Evolutionary conservation across 129 eudicot species (phyloP), one percentile per base, ranked within the genome.

Genomic region (Saussurea involucrata): DNA sequence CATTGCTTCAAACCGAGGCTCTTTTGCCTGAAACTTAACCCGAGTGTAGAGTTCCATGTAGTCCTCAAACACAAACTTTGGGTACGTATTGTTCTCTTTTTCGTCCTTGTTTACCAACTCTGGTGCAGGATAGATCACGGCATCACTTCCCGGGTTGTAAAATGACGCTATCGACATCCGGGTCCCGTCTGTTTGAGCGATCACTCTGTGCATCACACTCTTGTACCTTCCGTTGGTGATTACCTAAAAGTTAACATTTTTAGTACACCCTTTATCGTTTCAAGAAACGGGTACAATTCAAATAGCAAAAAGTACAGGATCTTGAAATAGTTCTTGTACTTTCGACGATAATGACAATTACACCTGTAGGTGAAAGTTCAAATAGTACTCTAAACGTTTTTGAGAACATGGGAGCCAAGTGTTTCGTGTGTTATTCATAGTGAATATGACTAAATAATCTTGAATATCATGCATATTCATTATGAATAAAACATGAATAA

Each of bases 211-310:
- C 91, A 85, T 33, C 73, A 95, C 91, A 71, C 99, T 92, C 87
- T 92, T 95, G 95, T 95, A 95, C 84, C 89, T 92, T n/a, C 99
- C 99, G 37, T 95, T 95, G 13, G 97, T 92, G 76, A 95, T 95
- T 24, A 92, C 97, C 98, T 94, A 75, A 34, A 71, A 25, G 33
- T 3, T 13, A 31, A 77, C 8, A 31, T 72, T 49, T 68, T 71
- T 72, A 72, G 70, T 60, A 55, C 76, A 32, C 74, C 46, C 24
- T 55, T 53, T 68, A 61, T 55, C 69, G 11, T 66, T 66, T 76
- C n/a, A 6, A 77, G 7, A 77, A 22, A 53, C 21, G 10, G 46
- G 53, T 44, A 40, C 12, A 6, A 9, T 70, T 81, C 57, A 12
- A n/a, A 74, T 67, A 63, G 28, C 44, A 42, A 37, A 20, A 28